Conservation (phyloP, 2,329 filamentous ascomycete species). For the Cercospora nicotianae region DNA sequence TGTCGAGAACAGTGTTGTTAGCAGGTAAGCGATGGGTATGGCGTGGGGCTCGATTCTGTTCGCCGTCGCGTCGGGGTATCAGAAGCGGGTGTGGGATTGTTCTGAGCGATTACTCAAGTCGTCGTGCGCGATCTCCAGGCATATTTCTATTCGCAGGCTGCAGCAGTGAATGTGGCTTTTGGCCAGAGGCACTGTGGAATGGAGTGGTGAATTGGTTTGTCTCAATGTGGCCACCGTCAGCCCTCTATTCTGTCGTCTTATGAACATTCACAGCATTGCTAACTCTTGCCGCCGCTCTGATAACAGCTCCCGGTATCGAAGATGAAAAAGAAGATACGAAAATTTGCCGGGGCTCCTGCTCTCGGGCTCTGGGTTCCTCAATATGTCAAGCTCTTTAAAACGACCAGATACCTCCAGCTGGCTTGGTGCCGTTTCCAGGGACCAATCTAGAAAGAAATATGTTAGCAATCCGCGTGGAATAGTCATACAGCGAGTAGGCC, state of each 20-base stretch:
- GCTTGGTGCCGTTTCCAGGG: conserved; percentile 8
- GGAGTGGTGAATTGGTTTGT: neutral
- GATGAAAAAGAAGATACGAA: neutral
- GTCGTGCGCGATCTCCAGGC: neutral
- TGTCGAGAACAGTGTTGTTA: neutral
- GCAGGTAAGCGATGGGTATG: neutral
- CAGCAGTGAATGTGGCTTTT: neutral
- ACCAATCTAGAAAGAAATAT: neutral
- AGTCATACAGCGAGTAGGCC: neutral
- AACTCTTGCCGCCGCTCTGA: neutral
- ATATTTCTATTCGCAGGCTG: neutral
- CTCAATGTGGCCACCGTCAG: neutral
- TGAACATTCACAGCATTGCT: neutral
- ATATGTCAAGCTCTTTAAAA: neutral
- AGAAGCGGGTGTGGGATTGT: neutral
- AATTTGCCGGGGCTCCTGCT: neutral
- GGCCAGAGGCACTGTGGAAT: neutral
- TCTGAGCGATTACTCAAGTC: neutral
- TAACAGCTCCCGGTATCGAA: neutral
- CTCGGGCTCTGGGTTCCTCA: neutral
- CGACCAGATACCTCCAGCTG: conserved; percentile 5
- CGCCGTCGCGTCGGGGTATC: neutral
- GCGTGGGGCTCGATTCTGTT: neutral
- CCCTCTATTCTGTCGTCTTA: neutral
- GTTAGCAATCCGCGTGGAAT: neutral